phyloP scores from a whole-genome alignment of 805 yeast genomes.

The Cyberlindnera mycetangii region DNA sequence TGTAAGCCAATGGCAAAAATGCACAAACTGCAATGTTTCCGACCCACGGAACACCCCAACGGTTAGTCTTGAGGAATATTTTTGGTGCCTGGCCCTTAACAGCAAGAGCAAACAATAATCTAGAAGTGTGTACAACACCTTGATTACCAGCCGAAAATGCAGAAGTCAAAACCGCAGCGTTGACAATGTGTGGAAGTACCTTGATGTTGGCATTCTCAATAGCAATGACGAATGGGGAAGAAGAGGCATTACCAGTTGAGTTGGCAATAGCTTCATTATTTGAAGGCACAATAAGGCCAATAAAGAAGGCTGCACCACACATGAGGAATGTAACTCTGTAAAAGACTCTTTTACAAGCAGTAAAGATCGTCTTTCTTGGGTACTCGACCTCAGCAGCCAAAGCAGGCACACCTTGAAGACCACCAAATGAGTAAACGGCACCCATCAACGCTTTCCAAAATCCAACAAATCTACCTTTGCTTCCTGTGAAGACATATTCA shows the following conservation, averaged over 20 bases:
- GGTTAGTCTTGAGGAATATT: constrained; percentile 3
- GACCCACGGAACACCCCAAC: constrained; percentile 6
- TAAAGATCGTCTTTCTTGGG: constrained; percentile 5
- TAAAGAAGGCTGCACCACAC: constrained; percentile 4
- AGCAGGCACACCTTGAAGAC: constrained; percentile 4
- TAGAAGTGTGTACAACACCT: constrained; percentile 1
- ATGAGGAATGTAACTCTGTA: constrained; percentile 3
- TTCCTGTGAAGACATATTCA: not conserved
- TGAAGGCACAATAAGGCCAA: constrained; percentile 1
- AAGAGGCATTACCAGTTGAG: constrained; percentile 1
- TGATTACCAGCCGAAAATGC: constrained; percentile 5
- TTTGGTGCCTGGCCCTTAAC: constrained; percentile 2
- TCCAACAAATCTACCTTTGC: not conserved
- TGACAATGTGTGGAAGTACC: constrained; percentile 4
- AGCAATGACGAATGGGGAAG: constrained; percentile 4
- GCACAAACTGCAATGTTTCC: not conserved
- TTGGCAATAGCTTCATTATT: not conserved
- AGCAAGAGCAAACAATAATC: constrained; percentile 1
- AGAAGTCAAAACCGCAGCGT: constrained; percentile 4
- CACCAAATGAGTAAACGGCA: constrained; percentile 3
- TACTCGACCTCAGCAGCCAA: constrained; percentile 4
- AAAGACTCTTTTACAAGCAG: constrained; percentile 2
- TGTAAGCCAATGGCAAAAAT: constrained; percentile 4
- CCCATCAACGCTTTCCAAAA: constrained; percentile 4
- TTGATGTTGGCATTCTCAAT: constrained; percentile 2